phyloP scores from a whole-genome alignment of 352 stramenopile genomes.

The Phytophthora pini region DNA sequence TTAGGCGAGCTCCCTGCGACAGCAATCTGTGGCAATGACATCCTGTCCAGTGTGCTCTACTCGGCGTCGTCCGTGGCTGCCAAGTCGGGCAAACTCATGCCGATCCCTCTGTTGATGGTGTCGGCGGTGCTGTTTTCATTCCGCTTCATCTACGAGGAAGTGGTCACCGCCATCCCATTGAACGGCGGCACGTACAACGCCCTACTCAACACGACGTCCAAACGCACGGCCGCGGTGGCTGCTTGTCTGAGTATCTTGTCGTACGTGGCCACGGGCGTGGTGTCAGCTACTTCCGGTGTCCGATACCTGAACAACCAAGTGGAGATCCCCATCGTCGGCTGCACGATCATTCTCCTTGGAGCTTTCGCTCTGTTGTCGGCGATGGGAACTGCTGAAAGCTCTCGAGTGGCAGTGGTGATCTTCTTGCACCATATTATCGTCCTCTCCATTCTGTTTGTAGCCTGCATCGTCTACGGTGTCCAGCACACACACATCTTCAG shows the following conservation, averaged over 20 bases:
- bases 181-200: slow-evolving; percentile 92
- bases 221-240: slow-evolving; percentile 81
- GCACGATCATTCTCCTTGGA: slow-evolving; percentile 57
- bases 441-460: slow-evolving; percentile 61
- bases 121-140: slow-evolving; percentile 58
- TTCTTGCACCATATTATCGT: slow-evolving; percentile 79
- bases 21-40: slow-evolving; percentile 91
- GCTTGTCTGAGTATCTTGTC: slow-evolving; percentile 86
- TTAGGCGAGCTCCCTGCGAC: slow-evolving; percentile 78
- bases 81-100: slow-evolving; percentile 79
- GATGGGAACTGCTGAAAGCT: slow-evolving; percentile 84
- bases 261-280: slow-evolving; percentile 88
- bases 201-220: slow-evolving; percentile 89
- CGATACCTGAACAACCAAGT: slow-evolving; percentile 81
- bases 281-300: slow-evolving; percentile 69
- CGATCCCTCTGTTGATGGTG: slow-evolving; percentile 79
- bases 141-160: slow-evolving; percentile 88
- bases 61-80: slow-evolving; percentile 44
- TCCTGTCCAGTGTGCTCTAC: slow-evolving; percentile 86
- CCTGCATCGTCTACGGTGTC: slow-evolving; percentile 57
- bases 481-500: slow-evolving; percentile 62
- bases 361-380: slow-evolving; percentile 78
- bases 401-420: slow-evolving; percentile 74
- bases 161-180: slow-evolving; percentile 84
- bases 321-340: slow-evolving; percentile 44